phyloP scores from a whole-genome alignment of 2,329 filamentous ascomycete species.

The Epichloe elymi region DNA sequence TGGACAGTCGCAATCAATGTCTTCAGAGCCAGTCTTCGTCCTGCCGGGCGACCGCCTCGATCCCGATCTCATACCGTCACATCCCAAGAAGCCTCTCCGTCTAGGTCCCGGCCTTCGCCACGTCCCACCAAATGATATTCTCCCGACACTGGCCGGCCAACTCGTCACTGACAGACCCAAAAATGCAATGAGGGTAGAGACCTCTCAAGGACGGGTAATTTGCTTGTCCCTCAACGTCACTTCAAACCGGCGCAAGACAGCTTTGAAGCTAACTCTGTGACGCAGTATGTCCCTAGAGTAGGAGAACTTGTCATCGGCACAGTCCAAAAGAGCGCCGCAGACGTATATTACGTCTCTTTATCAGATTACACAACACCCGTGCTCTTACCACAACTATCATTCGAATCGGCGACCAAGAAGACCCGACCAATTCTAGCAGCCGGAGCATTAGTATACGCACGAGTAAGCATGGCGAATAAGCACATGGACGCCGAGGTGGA shows the following conservation, averaged over 20 bases:
- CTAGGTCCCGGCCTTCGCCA: conserved; percentile 76
- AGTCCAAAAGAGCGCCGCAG: conserved; percentile 59
- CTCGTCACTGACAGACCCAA: conserved; percentile 57
- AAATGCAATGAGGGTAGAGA: conserved; percentile 68
- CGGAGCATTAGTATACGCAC: conserved; percentile 78
- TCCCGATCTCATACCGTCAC: conserved; percentile 49
- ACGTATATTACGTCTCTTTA: conserved; percentile 69
- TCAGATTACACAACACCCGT: conserved; percentile 52
- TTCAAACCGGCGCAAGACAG: neutral
- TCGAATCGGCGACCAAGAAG: conserved; percentile 86
- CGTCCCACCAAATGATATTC: conserved; percentile 61
- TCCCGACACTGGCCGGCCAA: conserved; percentile 53
- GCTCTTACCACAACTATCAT: conserved; percentile 74
- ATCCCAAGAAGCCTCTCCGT: conserved; percentile 57
- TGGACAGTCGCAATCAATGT: conserved; percentile 38
- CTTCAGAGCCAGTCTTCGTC: conserved; percentile 48
- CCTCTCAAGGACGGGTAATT: conserved; percentile 53
- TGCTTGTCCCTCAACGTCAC: neutral
- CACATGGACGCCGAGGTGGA: conserved; percentile 85
- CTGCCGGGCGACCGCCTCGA: conserved; percentile 73
- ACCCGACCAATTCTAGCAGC: conserved; percentile 64
- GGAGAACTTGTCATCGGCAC: conserved; percentile 84
- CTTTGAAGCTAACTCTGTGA: neutral
- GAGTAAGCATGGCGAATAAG: conserved; percentile 62
- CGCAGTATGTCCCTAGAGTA: conserved; percentile 62